Evolutionary conservation across 257 asterid genomes (phyloP).

Genomic region (Agastache rugosa): DNA sequence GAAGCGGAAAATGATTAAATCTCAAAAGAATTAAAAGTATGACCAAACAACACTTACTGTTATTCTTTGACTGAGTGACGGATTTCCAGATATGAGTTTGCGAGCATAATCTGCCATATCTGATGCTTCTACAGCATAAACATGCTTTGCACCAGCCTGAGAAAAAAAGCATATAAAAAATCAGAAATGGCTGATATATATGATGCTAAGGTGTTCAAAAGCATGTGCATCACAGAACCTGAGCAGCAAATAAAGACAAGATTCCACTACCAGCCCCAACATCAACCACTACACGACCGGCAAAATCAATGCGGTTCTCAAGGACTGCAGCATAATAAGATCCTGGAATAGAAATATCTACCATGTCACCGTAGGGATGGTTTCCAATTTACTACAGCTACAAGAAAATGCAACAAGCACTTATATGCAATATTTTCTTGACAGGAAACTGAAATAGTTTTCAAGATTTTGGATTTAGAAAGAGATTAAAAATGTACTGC

Average conservation of each 20-base stretch:
- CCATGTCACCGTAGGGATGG: conserved; percentile 34
- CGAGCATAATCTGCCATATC: conserved; percentile 97
- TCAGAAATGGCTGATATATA: conserved; percentile 21
- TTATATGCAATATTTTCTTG: background rate
- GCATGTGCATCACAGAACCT: conserved; percentile 56
- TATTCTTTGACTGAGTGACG: conserved; percentile 70
- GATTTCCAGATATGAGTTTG: conserved; percentile 90
- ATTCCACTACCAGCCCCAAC: conserved; percentile 99
- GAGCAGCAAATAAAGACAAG: conserved; percentile 98
- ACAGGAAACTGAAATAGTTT: conserved; percentile 9
- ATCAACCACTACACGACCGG: conserved; percentile 88
- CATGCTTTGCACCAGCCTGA: conserved; percentile 98
- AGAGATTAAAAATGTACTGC: conserved; percentile 1
- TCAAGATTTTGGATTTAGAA: conserved; percentile 15
- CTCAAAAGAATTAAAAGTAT: conserved; percentile 22
- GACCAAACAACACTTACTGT: conserved; percentile 61
- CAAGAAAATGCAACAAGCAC: conserved; percentile 23
- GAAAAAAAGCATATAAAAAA: conserved; percentile 27
- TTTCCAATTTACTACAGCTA: conserved; percentile 17
- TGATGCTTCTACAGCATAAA: conserved; percentile 99
- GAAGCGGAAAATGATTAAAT: conserved; percentile 15
- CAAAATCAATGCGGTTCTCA: conserved; percentile 89
- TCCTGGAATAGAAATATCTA: conserved; percentile 59
- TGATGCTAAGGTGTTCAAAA: conserved; percentile 36
- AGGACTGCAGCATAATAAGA: conserved; percentile 96